Percentiles rank a stretch among this genome's conserved stretches.
These are phyloP conservation scores for Fusarium sp. DNA, from an alignment of 2,329 filamentous ascomycete genomes.

Conservation along the genomic window DNA sequence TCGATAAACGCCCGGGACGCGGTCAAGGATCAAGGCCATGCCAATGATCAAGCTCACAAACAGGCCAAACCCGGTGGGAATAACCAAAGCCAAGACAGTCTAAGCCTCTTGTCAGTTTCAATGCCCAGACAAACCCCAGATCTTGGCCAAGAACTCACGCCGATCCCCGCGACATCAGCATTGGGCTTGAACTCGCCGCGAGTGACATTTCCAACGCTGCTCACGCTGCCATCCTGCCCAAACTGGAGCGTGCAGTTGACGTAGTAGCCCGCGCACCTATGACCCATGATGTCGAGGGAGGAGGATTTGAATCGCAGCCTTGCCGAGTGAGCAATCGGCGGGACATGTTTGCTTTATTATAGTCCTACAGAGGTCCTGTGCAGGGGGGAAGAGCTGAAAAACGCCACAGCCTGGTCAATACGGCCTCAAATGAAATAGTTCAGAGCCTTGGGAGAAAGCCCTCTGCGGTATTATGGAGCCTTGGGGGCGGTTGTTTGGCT, in stretches of 20 bases:
- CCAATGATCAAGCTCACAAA: conserved; percentile 1
- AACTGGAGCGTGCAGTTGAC: not conserved
- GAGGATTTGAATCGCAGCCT: not conserved
- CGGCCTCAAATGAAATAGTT: not conserved
- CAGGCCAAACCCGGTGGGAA: not conserved
- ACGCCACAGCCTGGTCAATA: not conserved
- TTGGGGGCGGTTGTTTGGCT: not conserved
- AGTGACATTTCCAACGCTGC: not conserved
- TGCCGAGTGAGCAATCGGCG: not conserved
- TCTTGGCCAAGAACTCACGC: not conserved
- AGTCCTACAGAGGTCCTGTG: not conserved
- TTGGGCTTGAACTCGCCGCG: not conserved
- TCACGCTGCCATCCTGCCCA: not conserved
- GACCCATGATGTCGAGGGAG: not conserved
- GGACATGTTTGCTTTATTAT: not conserved
- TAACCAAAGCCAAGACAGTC: not conserved
- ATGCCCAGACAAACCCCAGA: not conserved
- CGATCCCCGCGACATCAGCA: not conserved
- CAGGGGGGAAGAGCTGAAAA: not conserved
- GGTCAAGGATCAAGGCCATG: not conserved
- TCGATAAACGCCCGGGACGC: not conserved
- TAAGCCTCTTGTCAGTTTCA: not conserved
- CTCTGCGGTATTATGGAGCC: not conserved
- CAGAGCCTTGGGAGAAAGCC: not conserved
- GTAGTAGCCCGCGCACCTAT: not conserved